Conservation (phyloP, 345 rosid species). For the Linum lewisii region DNA sequence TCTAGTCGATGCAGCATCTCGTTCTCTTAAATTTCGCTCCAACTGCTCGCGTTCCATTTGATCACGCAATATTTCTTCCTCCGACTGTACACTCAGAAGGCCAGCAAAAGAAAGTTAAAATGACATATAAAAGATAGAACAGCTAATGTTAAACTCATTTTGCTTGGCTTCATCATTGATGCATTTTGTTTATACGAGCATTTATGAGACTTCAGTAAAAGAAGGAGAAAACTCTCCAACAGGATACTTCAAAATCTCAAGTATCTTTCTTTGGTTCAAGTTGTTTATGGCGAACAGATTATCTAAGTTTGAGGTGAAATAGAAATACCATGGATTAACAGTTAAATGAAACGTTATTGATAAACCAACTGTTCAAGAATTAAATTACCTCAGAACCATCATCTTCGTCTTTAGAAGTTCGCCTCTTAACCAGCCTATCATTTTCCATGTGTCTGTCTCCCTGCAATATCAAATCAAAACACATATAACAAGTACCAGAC, state of each 20-base stretch:
- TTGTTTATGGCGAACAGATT: too few species aligned
- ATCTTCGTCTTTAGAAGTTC: constrained; percentile 42
- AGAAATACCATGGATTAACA: too few species aligned
- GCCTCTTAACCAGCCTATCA: constrained; percentile 44
- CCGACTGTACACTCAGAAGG: constrained; percentile 45
- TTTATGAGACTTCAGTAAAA: background rate
- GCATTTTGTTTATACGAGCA: background rate
- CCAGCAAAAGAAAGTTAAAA: constrained; percentile 6
- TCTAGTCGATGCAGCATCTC: constrained; percentile 75
- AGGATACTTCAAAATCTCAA: too few species aligned
- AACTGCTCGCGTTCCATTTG: constrained; percentile 85
- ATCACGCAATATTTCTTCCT: constrained; percentile 86
- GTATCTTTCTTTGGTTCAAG: too few species aligned
- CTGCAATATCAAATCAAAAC: constrained; percentile 33
- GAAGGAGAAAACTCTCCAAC: too few species aligned
- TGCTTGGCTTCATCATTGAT: too few species aligned
- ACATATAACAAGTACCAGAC: constrained; percentile 4
- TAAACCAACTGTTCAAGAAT: constrained; percentile 3
- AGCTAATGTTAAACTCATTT: too few species aligned
- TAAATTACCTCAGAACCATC: constrained; percentile 70
- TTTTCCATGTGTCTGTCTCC: constrained; percentile 33
- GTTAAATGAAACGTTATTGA: too few species aligned
- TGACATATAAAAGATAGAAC: constrained; percentile 6
- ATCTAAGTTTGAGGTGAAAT: too few species aligned
- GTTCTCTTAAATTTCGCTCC: constrained; percentile 69